Evolutionary conservation across 768 basidiomycete species (phyloP), one percentile per base, ranked within the genome.

Genomic region (Favolaschia claudopus): DNA sequence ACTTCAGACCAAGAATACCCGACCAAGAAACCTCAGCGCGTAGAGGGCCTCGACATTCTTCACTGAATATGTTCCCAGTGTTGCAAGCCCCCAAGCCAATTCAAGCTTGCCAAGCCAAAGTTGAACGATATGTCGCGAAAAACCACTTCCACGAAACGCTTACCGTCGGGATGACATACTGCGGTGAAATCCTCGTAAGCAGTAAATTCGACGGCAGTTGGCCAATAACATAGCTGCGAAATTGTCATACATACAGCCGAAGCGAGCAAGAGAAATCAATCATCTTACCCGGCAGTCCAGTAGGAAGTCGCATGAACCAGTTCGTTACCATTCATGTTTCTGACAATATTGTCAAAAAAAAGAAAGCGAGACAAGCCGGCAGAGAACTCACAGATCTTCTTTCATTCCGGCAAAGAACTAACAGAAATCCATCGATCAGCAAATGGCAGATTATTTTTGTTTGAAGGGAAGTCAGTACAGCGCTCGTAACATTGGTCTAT

Each of bases 131-230:
- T 24, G 25, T 7, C 9, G 12, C 7, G 5, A 3, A 20, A 32
- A 7, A 12, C n/a, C n/a, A n/a, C n/a, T n/a, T n/a, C n/a, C n/a
- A n/a, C n/a, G n/a, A n/a, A 7, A 32, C 8, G 3, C 52, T 34
- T 19, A 62, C 64, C 12, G 64, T 46, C 39, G 64, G 64, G 8
- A 66, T 66, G 6, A 66, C 64, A 43, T 43, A 63, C 56, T 58
- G 64, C 14, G 64, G 64, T 13, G 64, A 40, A 14, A 62, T 43
- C 15, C 64, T 53, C 5, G 64, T 66, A 25, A 66, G 52, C 1
- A 66, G 60, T 19, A 66, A 24, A 32, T 66, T 66, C 31, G 64
- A 66, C 22, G 64, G 64, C 1, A 66, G n/a, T 57, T 66, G 64
- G 1, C 60, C 60, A 44, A 62, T 62, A 42, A 62, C 61, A 57